A percentile compares a stretch with the other conserved stretches of the same genome.
phyloP scores from a whole-genome alignment of 2,329 filamentous ascomycete species.

The Fusarium nodosum region DNA sequence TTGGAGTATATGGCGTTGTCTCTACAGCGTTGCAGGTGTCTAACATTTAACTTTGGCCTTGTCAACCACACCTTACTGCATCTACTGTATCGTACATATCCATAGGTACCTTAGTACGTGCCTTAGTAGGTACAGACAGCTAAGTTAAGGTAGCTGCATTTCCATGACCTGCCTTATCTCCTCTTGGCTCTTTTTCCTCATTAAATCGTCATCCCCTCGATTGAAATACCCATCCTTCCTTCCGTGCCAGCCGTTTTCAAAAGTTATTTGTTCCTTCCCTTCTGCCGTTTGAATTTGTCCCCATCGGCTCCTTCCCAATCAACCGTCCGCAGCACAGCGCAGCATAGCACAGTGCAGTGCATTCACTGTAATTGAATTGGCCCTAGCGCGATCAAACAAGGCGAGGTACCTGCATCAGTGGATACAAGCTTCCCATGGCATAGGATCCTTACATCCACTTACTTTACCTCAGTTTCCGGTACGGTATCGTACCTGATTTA shows the following conservation, averaged over 20 bases:
- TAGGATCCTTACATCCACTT: constrained; percentile 20
- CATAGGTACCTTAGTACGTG: constrained; percentile 5
- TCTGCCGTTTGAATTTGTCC: constrained; percentile 35
- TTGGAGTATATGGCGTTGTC: constrained; percentile 16
- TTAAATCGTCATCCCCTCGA: constrained; percentile 38
- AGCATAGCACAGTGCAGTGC: neutral
- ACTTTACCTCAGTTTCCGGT: constrained; percentile 16
- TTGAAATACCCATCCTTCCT: neutral
- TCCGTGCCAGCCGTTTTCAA: constrained; percentile 12
- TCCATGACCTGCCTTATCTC: constrained; percentile 26
- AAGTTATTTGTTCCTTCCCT: constrained; percentile 4
- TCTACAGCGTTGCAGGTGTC: constrained; percentile 10
- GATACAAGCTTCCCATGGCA: constrained; percentile 37
- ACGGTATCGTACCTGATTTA: constrained; percentile 17
- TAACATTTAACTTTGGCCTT: constrained; percentile 24
- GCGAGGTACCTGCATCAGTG: constrained; percentile 47
- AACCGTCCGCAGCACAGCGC: constrained; percentile 13
- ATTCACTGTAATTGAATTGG: constrained; percentile 29
- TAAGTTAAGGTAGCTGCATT: constrained; percentile 17
- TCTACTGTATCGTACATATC: constrained; percentile 14
- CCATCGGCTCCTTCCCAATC: constrained; percentile 29
- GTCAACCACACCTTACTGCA: constrained; percentile 14
- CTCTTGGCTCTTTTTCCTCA: constrained; percentile 35
- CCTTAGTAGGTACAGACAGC: neutral
- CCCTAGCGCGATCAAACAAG: constrained; percentile 48